These are phyloP conservation scores for Brassica cretica DNA, from an alignment of 345 rosid genomes.

Conservation along the genomic window DNA sequence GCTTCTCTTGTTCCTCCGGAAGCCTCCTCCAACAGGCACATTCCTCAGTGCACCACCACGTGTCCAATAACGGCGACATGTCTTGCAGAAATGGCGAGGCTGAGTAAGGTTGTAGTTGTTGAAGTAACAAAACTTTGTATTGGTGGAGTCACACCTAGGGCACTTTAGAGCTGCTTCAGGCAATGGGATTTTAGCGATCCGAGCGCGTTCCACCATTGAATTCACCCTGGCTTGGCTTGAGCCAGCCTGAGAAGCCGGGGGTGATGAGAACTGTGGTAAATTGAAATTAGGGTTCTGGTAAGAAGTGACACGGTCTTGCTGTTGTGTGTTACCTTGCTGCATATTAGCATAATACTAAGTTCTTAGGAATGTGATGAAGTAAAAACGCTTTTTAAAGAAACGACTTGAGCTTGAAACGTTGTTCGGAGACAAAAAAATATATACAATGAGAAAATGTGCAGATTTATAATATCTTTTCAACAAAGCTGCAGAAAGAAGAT, in stretches of 20 bases:
- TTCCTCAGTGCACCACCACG: conserved; percentile 76
- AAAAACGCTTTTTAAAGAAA: background rate
- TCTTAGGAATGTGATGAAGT: conserved; percentile 7
- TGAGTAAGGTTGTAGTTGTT: conserved; percentile 81
- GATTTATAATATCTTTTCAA: conserved; percentile 23
- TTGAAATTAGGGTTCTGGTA: conserved; percentile 33
- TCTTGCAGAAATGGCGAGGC: conserved; percentile 85
- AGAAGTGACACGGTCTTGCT: conserved; percentile 26
- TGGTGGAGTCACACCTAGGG: conserved; percentile 81
- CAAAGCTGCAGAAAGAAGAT: conserved; percentile 35
- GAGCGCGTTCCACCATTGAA: conserved; percentile 77
- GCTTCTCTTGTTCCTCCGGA: conserved; percentile 74
- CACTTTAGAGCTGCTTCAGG: conserved; percentile 70
- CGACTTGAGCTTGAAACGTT: conserved; percentile 23
- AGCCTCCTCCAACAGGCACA: conserved; percentile 88
- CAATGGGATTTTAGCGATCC: conserved; percentile 58
- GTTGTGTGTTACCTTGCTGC: conserved; percentile 40
- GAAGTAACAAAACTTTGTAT: conserved; percentile 85
- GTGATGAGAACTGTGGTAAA: conserved; percentile 26
- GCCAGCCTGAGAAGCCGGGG: conserved; percentile 33
- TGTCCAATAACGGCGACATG: conserved; percentile 90
- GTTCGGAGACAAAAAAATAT: conserved; percentile 18
- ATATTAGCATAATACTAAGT: conserved; percentile 9
- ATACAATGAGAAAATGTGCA: conserved; percentile 1
- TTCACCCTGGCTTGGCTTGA: conserved; percentile 52